A percentile compares a stretch with the other conserved stretches of the same genome.
Conservation (phyloP, 2,329 filamentous ascomycete species). For the Pseudonectria foliicola region DNA sequence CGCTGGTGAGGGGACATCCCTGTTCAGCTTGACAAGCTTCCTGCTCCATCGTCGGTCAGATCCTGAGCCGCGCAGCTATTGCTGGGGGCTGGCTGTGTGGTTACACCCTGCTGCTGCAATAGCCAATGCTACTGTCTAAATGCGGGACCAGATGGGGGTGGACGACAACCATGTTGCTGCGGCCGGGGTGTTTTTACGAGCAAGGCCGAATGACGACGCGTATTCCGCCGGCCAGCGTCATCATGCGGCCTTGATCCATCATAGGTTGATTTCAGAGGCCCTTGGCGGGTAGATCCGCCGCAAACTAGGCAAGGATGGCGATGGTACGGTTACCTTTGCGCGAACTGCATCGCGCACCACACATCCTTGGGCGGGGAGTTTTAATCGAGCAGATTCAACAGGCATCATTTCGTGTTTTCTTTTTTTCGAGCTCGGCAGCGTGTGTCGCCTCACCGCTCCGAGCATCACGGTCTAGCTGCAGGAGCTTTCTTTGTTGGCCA, state of each 20-base stretch:
- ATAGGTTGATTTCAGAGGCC: slow-evolving; percentile 11
- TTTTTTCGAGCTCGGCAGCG: no score
- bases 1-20: slow-evolving; percentile 7
- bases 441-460: no score
- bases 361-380: neutral
- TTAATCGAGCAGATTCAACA: no score
- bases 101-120: slow-evolving; percentile 7
- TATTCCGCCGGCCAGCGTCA: no score
- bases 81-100: slow-evolving; percentile 17
- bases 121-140: no score
- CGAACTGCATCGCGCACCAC: slow-evolving; percentile 6
- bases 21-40: slow-evolving; percentile 4
- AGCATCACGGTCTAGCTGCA: no score
- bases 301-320: slow-evolving; percentile 12
- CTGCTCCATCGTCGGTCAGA: slow-evolving; percentile 5
- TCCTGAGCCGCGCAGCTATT: slow-evolving; percentile 6
- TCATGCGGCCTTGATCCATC: neutral
- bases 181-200: no score
- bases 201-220: no score
- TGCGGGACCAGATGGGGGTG: no score
- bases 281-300: slow-evolving; percentile 23
- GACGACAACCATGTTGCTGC: no score
- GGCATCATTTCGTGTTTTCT: no score
- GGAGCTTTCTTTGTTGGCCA: no score
- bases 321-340: slow-evolving; percentile 1